These are phyloP conservation scores for Amaranthus hypochondriacus DNA, from an alignment of 148 eudicot species.

Conservation along the genomic window DNA sequence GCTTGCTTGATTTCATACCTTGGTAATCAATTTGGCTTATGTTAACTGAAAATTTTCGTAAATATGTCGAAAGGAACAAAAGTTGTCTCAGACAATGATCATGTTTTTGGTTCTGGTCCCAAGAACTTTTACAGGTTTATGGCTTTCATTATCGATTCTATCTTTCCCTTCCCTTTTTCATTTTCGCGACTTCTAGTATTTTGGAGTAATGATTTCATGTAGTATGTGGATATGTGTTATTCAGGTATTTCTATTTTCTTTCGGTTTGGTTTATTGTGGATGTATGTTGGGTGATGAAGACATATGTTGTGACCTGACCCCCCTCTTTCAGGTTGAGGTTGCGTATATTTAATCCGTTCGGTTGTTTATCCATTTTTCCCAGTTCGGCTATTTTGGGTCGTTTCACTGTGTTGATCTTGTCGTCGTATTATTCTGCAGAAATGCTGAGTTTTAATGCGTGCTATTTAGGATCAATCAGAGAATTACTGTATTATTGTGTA, in stretches of 20 bases:
- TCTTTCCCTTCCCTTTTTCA: neutral
- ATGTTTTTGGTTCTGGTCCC: slow-evolving; percentile 13
- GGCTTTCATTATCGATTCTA: slow-evolving; percentile 16
- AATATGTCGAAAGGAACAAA: slow-evolving; percentile 31
- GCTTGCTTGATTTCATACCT: slow-evolving; percentile 25
- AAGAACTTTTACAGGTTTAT: slow-evolving; percentile 17
- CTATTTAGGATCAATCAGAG: neutral
- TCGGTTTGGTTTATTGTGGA: neutral
- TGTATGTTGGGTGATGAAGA: neutral
- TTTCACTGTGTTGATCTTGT: neutral
- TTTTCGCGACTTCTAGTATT: neutral
- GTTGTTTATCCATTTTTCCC: too few species aligned
- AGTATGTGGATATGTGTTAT: neutral
- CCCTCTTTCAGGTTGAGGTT: too few species aligned
- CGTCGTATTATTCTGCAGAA: neutral
- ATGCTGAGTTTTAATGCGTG: neutral
- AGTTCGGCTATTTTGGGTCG: neutral
- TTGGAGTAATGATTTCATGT: neutral
- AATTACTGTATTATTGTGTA: neutral
- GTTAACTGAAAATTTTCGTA: slow-evolving; percentile 26
- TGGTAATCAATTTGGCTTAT: slow-evolving; percentile 20
- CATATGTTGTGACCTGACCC: too few species aligned
- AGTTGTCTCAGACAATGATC: slow-evolving; percentile 12
- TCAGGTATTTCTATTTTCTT: neutral
- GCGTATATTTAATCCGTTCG: too few species aligned